Conservation (phyloP, 305 asterid species). For the Rubia peregrina region DNA sequence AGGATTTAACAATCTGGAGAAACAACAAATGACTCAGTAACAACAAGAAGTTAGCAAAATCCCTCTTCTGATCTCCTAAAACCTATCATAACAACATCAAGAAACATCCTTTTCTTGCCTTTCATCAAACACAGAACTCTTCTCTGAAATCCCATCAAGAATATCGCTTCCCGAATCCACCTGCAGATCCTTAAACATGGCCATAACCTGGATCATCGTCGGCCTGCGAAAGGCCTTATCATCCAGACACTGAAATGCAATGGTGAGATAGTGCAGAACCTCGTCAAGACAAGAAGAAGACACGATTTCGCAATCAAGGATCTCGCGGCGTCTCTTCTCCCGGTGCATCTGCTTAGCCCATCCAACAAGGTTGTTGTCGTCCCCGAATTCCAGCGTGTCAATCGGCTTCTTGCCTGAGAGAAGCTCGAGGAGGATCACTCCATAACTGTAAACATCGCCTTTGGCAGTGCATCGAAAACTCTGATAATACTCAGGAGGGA, state of each 20-base stretch:
- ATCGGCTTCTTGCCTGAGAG: slow-evolving; percentile 81
- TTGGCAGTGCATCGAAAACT: slow-evolving; percentile 84
- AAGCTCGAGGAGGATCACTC: slow-evolving; percentile 75
- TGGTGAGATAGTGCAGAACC: slow-evolving; percentile 55
- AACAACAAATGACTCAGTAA: not conserved
- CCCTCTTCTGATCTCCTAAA: slow-evolving; percentile 4
- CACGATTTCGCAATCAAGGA: slow-evolving; percentile 53
- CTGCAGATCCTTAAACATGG: slow-evolving; percentile 77
- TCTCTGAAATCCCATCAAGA: slow-evolving; percentile 69
- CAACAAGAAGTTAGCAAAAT: slow-evolving; percentile 18
- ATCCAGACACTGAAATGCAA: slow-evolving; percentile 79
- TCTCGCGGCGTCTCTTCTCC: slow-evolving; percentile 52
- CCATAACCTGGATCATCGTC: slow-evolving; percentile 93
- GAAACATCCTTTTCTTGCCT: slow-evolving; percentile 50
- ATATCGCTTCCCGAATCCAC: slow-evolving; percentile 67
- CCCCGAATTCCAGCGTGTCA: slow-evolving; percentile 62
- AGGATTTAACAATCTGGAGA: not conserved
- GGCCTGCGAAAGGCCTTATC: slow-evolving; percentile 77
- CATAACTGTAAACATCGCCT: slow-evolving; percentile 90
- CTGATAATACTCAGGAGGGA: slow-evolving; percentile 87
- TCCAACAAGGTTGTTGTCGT: slow-evolving; percentile 80
- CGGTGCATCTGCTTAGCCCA: slow-evolving; percentile 79
- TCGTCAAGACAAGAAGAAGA: slow-evolving; percentile 50
- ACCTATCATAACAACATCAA: not conserved
- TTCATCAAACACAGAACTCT: slow-evolving; percentile 63